These are phyloP conservation scores for Vitis hybrid DNA, from an alignment of 177 flowering plant species.

Conservation along the genomic window DNA sequence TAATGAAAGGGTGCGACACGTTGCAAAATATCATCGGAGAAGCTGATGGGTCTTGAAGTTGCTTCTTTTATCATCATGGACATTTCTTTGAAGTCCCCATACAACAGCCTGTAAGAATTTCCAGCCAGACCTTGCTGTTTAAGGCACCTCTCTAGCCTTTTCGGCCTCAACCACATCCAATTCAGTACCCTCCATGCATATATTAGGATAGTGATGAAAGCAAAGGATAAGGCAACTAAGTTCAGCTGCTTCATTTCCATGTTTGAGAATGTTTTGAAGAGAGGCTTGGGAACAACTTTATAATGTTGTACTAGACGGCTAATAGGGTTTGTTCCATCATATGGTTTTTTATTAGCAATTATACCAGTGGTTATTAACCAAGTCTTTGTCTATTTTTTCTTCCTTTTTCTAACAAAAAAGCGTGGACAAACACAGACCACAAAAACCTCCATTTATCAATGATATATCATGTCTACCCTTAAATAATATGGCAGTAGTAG, in stretches of 20 bases:
- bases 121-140: conserved; percentile 30
- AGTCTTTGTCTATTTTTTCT: too few species aligned
- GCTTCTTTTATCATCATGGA: conserved; percentile 10
- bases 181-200: conserved; percentile 24
- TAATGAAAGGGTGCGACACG: conserved; percentile 18
- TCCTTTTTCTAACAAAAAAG: too few species aligned
- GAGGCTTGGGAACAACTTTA: too few species aligned
- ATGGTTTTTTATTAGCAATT: too few species aligned
- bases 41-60: conserved; percentile 17
- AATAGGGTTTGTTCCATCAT: too few species aligned
- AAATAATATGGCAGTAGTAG: too few species aligned
- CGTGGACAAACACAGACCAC: too few species aligned
- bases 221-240: neutral
- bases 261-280: too few species aligned
- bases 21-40: conserved; percentile 15
- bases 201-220: neutral
- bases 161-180: conserved; percentile 37
- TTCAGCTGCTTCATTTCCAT: neutral
- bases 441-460: too few species aligned
- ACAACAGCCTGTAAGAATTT: conserved; percentile 21
- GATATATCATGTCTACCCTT: too few species aligned
- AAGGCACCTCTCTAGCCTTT: conserved; percentile 26
- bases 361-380: too few species aligned
- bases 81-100: conserved; percentile 27
- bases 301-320: too few species aligned